Conservation (phyloP, 73 alveolate genomes). For the Symbiodinium natans region DNA sequence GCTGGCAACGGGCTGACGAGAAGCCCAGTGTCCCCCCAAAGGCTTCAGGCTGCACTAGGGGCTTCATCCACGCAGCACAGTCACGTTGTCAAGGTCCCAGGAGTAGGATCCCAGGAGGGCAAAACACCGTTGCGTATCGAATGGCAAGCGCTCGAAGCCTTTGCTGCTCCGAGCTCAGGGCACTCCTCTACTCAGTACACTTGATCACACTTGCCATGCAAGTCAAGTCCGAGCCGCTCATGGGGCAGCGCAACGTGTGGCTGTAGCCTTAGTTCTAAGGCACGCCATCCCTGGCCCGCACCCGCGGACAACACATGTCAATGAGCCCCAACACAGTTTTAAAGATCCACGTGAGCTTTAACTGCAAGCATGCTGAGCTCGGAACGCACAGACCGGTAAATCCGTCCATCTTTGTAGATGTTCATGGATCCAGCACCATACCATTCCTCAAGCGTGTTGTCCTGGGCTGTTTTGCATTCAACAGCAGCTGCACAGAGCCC, state of each 20-base stretch:
- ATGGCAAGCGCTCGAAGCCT: not conserved
- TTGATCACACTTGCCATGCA: too few species aligned
- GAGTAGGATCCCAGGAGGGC: not conserved
- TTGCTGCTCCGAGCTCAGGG: too few species aligned
- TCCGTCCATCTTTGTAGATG: not conserved
- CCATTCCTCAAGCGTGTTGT: constrained; percentile 1
- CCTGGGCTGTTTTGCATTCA: not conserved
- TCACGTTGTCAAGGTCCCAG: not conserved
- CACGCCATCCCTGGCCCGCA: too few species aligned
- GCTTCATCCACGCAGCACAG: not conserved
- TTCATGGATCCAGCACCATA: not conserved
- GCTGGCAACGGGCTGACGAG: not conserved
- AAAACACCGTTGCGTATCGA: constrained; percentile 3
- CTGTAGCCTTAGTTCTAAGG: not conserved
- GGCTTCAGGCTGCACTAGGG: too few species aligned
- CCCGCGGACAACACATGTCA: too few species aligned
- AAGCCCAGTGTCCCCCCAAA: too few species aligned
- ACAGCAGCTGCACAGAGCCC: too few species aligned
- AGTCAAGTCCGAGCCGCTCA: not conserved
- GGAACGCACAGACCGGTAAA: not conserved
- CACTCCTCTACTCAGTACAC: too few species aligned
- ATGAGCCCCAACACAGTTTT: too few species aligned
- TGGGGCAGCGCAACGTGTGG: constrained; percentile 22
- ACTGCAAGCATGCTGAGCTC: not conserved
- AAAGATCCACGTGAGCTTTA: too few species aligned